phyloP scores from a whole-genome alignment of 2,329 filamentous ascomycete genomes.

The Penicillium sp. region DNA sequence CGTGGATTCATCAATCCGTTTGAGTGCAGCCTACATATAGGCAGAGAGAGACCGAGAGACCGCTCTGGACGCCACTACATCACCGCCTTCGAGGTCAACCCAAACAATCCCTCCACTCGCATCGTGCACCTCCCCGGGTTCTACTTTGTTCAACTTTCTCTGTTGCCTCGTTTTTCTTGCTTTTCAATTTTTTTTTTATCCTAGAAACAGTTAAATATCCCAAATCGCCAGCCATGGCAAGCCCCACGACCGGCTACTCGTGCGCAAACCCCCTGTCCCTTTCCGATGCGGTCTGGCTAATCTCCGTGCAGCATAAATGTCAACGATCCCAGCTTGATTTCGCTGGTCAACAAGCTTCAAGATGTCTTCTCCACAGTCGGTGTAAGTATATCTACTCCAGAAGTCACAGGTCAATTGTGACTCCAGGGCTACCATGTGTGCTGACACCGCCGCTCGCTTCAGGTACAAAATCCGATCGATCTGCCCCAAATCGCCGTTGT shows the following conservation, averaged over 20 bases:
- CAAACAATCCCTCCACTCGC: constrained; percentile 22
- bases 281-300: constrained; percentile 28
- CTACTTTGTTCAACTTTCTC: constrained; percentile 8
- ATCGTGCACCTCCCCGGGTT: constrained; percentile 5
- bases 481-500: constrained; percentile 97
- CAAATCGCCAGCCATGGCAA: constrained; percentile 43
- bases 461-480: constrained; percentile 99
- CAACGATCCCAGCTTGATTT: constrained; percentile 67
- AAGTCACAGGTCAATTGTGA: constrained; percentile 1
- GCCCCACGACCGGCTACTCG: constrained; percentile 43
- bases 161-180: constrained; percentile 14
- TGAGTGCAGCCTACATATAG: constrained; percentile 1
- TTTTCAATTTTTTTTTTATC: constrained; percentile 2
- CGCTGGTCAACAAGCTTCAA: constrained; percentile 96
- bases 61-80: constrained; percentile 19
- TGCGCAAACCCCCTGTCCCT: constrained; percentile 34
- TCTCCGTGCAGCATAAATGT: constrained; percentile 60
- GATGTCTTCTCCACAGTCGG: constrained; percentile 99
- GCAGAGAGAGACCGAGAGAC: not conserved
- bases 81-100: constrained; percentile 23
- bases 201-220: constrained; percentile 4
- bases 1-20: not conserved
- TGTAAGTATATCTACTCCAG: constrained; percentile 48
- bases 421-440: constrained; percentile 5
- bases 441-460: constrained; percentile 28